Evolutionary conservation across 306 rosid genomes (phyloP).

Genomic region (Cajanus cajan): DNA sequence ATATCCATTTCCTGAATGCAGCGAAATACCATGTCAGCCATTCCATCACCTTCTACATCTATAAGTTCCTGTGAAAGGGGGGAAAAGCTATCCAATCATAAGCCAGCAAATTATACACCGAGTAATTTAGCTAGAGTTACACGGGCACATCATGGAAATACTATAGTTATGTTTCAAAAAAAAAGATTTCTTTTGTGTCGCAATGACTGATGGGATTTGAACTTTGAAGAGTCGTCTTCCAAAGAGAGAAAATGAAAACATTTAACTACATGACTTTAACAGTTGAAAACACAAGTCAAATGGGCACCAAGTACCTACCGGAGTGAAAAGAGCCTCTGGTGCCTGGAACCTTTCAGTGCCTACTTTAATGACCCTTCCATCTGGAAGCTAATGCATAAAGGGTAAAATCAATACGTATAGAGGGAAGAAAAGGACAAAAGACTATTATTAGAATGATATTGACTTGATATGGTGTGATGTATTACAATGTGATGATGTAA

Average conservation of each 20-base stretch:
- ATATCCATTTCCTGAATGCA: conserved; percentile 99
- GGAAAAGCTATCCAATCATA: neutral
- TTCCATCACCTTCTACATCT: conserved; percentile 99
- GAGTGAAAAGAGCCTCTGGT: conserved; percentile 99
- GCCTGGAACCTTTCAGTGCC: conserved; percentile 99
- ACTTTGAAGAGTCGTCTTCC: neutral
- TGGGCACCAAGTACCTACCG: conserved; percentile 55
- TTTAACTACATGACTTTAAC: neutral
- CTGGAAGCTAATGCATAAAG: conserved; percentile 76
- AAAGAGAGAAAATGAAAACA: neutral
- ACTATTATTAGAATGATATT: neutral
- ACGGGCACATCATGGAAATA: neutral
- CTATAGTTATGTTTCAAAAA: neutral
- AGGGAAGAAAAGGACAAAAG: neutral
- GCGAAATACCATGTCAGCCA: conserved; percentile 99
- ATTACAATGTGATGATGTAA: neutral
- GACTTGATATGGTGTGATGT: neutral
- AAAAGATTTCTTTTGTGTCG: neutral
- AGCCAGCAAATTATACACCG: conserved; percentile 8
- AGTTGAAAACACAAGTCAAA: conserved; percentile 18
- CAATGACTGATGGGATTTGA: conserved; percentile 8
- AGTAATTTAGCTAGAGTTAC: conserved; percentile 17
- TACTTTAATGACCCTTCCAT: conserved; percentile 98
- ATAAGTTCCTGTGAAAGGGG: conserved; percentile 76
- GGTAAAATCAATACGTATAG: neutral